Base-by-base conservation (phyloP, 1,284 basidiomycete genomes). In the Puccinia hordei region DNA sequence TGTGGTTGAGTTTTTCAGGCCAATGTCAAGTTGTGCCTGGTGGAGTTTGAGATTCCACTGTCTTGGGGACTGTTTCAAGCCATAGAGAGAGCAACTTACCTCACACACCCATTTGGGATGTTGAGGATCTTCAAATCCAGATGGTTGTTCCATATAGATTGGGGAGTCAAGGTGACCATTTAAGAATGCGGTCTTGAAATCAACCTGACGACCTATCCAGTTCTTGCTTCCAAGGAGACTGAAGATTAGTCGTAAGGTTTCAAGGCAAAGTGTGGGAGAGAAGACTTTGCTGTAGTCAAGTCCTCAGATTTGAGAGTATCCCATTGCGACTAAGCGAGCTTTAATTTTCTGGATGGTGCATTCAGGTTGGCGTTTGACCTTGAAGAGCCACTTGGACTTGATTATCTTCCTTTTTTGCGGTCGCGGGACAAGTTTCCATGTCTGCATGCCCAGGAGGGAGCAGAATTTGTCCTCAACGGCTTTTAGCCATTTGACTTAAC, bases 11-110 rank as follows among this genome's bases (percentile, higher is more conserved):
- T 55, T 22, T 5, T 5, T 55, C 6, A 55, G 24, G 8, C 30
- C 19, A 13, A 71, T 2, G 3, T 30, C 13, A 71, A 71, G 3
- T 3, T 44, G 30, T 44, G 41, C 30, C 35, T 30, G 4, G 38
- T 66, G 68, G n/a, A 71, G 13, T 49, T 71, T 35, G 17, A 24
- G 41, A 24, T 71, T 41, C 68, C 68, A 71, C 13, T 46, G 41
- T 2, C 41, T 10, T 9, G 68, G 68, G 15, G 30, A 71, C 30
- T 38, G 68, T 44, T 71, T 71, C n/a, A 71, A 30, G 22, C 68
- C 68, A 24, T 71, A 71, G 2, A 71, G 13, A 27, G 63, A 66
- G 19, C 19, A 8, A 4, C 8, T 35, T 27, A 66, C 22, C 33
- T 35, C 12, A 12, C 38, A 41, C 6, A 41, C 38, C 38, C 38